These are phyloP conservation scores for Pseudonitzschia multistriata DNA, from an alignment of 108 stramenopile species.

Conservation along the genomic window DNA sequence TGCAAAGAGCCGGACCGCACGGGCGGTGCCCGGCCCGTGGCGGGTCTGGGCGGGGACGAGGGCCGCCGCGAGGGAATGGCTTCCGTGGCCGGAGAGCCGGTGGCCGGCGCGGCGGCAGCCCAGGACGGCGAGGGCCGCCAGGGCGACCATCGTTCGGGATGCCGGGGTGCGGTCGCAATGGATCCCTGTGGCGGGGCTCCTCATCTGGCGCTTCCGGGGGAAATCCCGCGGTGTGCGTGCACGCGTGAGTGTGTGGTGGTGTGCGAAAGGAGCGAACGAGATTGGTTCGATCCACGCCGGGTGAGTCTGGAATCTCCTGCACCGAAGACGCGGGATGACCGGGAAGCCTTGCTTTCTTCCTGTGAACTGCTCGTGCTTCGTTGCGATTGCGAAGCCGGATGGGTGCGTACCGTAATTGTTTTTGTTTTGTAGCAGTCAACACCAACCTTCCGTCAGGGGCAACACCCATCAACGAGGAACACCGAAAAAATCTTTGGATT, in stretches of 20 bases:
- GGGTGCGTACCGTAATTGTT: no score
- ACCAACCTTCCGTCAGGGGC: no score
- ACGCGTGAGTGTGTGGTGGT: neutral
- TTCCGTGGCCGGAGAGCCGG: neutral
- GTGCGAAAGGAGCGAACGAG: neutral
- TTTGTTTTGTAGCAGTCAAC: no score
- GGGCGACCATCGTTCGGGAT: neutral
- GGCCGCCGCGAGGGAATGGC: neutral
- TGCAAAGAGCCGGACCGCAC: neutral
- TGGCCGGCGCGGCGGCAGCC: slow-evolving; percentile 1
- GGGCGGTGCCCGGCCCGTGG: neutral
- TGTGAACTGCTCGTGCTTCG: no score
- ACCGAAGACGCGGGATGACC: no score
- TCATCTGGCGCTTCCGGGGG: neutral
- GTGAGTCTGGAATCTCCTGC: no score
- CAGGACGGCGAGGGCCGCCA: neutral
- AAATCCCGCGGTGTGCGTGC: neutral
- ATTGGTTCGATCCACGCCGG: neutral
- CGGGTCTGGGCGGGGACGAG: neutral
- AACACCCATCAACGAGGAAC: no score
- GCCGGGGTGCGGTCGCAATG: neutral
- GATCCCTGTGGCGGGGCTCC: neutral
- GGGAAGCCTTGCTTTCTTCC: no score
- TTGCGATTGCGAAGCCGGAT: no score
- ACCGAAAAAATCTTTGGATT: no score